Percentiles rank a stretch among this genome's conserved stretches.
These are phyloP conservation scores for Fusarium coicis DNA, from an alignment of 2,329 filamentous ascomycete genomes.

Conservation along the genomic window DNA sequence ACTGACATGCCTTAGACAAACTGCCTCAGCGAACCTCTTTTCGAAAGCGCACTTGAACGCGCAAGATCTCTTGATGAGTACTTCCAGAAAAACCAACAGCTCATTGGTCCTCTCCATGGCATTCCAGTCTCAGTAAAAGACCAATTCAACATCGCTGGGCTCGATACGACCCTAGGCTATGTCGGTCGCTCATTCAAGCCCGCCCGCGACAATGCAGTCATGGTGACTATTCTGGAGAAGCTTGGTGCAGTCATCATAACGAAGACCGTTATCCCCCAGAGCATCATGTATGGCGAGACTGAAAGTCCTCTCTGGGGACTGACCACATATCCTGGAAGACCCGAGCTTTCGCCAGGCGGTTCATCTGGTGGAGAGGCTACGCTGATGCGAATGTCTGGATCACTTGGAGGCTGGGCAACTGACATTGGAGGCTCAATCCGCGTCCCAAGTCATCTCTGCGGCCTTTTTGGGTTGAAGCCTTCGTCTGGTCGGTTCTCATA, in stretches of 20 bases:
- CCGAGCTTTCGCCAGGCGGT: not conserved
- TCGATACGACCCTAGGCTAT: not conserved
- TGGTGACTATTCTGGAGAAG: not conserved
- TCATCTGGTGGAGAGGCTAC: not conserved
- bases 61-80: not conserved
- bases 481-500: not conserved
- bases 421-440: slow-evolving; percentile 1
- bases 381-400: not conserved
- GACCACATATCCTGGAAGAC: not conserved
- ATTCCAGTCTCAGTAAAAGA: not conserved
- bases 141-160: not conserved
- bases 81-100: not conserved
- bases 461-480: not conserved
- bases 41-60: not conserved
- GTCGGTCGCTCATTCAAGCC: not conserved
- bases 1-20: not conserved
- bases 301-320: not conserved
- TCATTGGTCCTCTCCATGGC: not conserved
- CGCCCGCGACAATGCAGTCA: not conserved
- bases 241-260: not conserved
- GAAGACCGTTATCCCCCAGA: not conserved
- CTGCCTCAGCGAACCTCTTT: not conserved
- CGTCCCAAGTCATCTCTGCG: not conserved
- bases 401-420: not conserved
- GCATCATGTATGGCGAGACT: slow-evolving; percentile 2